A percentile compares a stretch with the other conserved stretches of the same genome.
These are phyloP conservation scores for Gynochthodes officinalis DNA, from an alignment of 257 asterid genomes.

Conservation along the genomic window DNA sequence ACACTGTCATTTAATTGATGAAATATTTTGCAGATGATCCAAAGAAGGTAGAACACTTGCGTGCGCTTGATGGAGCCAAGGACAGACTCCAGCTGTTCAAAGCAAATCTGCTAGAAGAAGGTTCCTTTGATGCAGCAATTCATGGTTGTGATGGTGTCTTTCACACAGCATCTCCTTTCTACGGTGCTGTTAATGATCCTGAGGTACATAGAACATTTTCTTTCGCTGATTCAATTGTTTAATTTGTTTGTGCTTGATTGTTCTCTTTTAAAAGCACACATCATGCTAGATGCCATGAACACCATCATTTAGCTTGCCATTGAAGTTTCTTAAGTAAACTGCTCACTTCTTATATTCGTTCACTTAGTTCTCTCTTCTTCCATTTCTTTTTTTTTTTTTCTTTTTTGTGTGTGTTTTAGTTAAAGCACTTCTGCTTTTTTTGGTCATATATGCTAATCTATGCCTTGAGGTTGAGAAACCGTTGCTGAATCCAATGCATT, in stretches of 20 bases:
- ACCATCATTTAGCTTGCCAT: no score
- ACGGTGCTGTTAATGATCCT: conserved; percentile 45
- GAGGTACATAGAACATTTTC: conserved; percentile 37
- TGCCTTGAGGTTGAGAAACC: no score
- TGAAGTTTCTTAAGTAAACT: no score
- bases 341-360: no score
- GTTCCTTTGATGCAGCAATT: conserved; percentile 73
- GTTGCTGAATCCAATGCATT: no score
- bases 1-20: conserved; percentile 3
- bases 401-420: no score
- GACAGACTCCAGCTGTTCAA: conserved; percentile 74
- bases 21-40: conserved; percentile 48
- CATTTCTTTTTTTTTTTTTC: no score
- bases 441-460: no score
- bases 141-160: conserved; percentile 87
- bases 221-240: neutral
- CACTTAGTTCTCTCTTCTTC: no score
- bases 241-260: neutral
- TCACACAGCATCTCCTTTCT: conserved; percentile 88
- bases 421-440: no score
- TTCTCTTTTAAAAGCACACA: neutral
- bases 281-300: no score
- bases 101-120: conserved; percentile 73
- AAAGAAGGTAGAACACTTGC: conserved; percentile 62
- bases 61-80: conserved; percentile 80